These are phyloP conservation scores for Colletotrichum trifolii DNA, from an alignment of 2,329 filamentous ascomycete genomes.

Conservation along the genomic window DNA sequence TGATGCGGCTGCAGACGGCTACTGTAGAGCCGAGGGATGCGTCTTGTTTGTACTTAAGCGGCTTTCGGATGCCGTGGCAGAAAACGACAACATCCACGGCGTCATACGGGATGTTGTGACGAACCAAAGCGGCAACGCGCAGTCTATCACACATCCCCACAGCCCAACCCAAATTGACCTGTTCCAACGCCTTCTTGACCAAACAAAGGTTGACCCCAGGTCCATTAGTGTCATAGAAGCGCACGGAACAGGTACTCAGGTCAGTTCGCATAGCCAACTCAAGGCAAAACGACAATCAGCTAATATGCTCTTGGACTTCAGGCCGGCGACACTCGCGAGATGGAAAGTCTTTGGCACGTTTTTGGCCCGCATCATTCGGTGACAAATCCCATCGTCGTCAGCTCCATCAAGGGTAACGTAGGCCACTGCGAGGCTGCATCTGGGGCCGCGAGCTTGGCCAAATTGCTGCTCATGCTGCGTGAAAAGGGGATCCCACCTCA, in stretches of 20 bases:
- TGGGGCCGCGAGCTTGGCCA: slow-evolving; percentile 41
- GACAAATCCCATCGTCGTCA: not conserved
- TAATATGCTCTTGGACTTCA: too few species aligned
- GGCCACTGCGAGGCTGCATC: slow-evolving; percentile 43
- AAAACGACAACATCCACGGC: slow-evolving; percentile 57
- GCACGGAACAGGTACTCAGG: slow-evolving; percentile 56
- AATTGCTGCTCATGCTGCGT: slow-evolving; percentile 43
- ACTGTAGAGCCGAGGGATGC: slow-evolving; percentile 61
- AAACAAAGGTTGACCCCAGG: slow-evolving; percentile 24
- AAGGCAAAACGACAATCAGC: too few species aligned
- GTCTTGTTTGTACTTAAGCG: slow-evolving; percentile 58
- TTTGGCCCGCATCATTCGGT: not conserved
- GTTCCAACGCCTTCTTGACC: slow-evolving; percentile 65
- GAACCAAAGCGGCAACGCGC: slow-evolving; percentile 55
- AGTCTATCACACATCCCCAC: slow-evolving; percentile 42
- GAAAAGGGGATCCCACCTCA: slow-evolving; percentile 39
- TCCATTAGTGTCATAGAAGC: slow-evolving; percentile 45
- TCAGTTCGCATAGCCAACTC: slow-evolving; percentile 18
- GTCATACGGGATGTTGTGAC: slow-evolving; percentile 51
- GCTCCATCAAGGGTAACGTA: slow-evolving; percentile 53
- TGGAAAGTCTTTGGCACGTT: slow-evolving; percentile 66
- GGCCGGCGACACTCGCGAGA: slow-evolving; percentile 50
- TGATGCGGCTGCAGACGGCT: slow-evolving; percentile 54
- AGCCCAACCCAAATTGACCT: slow-evolving; percentile 37
- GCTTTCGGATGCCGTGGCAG: slow-evolving; percentile 56